Evolutionary conservation across 2,329 filamentous ascomycete genomes (phyloP).

Genomic region (Stachybotrys chartarum): DNA sequence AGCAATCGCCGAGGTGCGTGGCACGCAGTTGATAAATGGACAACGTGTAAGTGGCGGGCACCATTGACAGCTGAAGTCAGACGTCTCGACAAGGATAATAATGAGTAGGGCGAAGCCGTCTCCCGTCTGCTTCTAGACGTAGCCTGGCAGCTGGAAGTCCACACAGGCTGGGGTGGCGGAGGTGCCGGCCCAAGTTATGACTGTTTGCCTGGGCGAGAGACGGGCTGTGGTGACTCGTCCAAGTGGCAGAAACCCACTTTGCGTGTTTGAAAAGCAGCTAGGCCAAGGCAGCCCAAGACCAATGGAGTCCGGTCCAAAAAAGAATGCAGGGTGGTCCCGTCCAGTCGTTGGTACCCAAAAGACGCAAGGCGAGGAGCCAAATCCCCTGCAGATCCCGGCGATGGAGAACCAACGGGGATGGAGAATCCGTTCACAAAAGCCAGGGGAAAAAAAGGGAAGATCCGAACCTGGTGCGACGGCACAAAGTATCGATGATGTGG

Average conservation of each 20-base stretch:
- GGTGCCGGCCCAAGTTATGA: not conserved
- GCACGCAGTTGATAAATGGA: not conserved
- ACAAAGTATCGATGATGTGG: slow-evolving; percentile 5
- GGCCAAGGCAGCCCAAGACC: not conserved
- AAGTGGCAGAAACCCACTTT: not conserved
- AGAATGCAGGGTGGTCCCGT: not conserved
- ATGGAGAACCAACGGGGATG: not conserved
- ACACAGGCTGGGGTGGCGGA: not conserved
- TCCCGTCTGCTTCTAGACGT: not conserved
- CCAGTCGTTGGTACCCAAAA: slow-evolving; percentile 1
- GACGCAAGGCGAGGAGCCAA: not conserved
- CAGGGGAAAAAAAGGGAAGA: not conserved
- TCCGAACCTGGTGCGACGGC: not conserved
- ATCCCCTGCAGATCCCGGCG: not conserved
- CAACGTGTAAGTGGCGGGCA: not conserved
- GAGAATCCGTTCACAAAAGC: not conserved
- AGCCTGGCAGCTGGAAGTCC: not conserved
- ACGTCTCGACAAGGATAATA: not conserved
- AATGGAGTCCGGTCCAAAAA: not conserved
- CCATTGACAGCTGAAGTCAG: not conserved
- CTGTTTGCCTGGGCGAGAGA: not conserved
- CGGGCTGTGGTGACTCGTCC: not conserved
- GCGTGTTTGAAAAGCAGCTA: not conserved
- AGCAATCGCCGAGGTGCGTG: not conserved
- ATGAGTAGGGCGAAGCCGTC: not conserved